phyloP scores from a whole-genome alignment of 2,329 filamentous ascomycete species.

The Penicillium sp. region DNA sequence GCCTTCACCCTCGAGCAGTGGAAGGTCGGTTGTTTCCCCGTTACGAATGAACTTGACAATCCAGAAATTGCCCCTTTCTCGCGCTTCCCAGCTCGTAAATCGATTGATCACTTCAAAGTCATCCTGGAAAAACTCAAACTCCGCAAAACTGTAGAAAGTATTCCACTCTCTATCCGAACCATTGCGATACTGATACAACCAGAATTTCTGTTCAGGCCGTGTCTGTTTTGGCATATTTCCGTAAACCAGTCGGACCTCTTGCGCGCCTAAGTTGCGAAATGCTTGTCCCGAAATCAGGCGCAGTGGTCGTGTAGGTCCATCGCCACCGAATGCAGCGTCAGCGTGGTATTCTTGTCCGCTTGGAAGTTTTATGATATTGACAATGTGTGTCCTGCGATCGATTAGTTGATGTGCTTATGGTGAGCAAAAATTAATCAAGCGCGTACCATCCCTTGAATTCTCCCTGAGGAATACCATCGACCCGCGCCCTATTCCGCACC shows the following conservation, averaged over 20 bases:
- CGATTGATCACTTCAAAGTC: slow-evolving; percentile 49
- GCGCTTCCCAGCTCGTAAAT: slow-evolving; percentile 37
- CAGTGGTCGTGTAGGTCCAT: slow-evolving; percentile 62
- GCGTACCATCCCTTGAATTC: slow-evolving; percentile 32
- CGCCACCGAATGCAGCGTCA: slow-evolving; percentile 66
- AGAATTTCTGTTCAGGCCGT: slow-evolving; percentile 51
- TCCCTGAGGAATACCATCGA: slow-evolving; percentile 32
- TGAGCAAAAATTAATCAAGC: no score
- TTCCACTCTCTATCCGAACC: slow-evolving; percentile 42
- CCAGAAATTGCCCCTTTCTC: slow-evolving; percentile 38
- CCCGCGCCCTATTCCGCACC: slow-evolving; percentile 46
- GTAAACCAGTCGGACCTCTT: slow-evolving; percentile 58
- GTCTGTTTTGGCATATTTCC: slow-evolving; percentile 53
- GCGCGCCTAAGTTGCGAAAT: slow-evolving; percentile 57
- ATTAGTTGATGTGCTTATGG: no score
- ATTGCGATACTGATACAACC: slow-evolving; percentile 57
- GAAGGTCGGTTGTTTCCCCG: slow-evolving; percentile 19
- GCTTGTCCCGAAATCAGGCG: slow-evolving; percentile 50
- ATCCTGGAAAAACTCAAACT: slow-evolving; percentile 43
- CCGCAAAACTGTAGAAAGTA: slow-evolving; percentile 47
- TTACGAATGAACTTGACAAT: slow-evolving; percentile 44
- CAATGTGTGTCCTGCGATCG: slow-evolving; percentile 54
- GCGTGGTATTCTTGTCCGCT: slow-evolving; percentile 53
- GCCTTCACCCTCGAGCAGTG: slow-evolving; percentile 13
- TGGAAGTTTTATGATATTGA: slow-evolving; percentile 60